phyloP scores from a whole-genome alignment of 2,329 filamentous ascomycete genomes.

The Calonectria pauciramosa region DNA sequence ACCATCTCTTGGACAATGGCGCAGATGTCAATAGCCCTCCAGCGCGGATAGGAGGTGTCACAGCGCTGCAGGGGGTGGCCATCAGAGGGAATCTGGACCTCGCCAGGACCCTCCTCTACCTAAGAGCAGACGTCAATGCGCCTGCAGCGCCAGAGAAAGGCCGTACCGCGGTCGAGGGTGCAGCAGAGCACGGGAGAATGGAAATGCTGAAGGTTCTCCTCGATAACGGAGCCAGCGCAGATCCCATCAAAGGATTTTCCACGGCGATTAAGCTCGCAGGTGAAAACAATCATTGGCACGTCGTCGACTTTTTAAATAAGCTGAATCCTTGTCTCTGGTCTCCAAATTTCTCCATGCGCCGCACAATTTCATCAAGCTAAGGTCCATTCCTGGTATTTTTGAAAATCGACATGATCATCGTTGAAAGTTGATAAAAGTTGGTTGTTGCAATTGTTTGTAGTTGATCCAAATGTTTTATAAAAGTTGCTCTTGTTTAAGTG shows the following conservation, averaged over 20 bases:
- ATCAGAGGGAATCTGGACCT: slow-evolving; percentile 10
- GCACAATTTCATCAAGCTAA: not conserved
- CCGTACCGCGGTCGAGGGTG: slow-evolving; percentile 15
- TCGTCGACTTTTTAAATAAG: not conserved
- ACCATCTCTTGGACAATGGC: not conserved
- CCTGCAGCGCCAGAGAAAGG: not conserved
- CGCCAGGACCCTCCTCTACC: not conserved
- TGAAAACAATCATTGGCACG: not conserved
- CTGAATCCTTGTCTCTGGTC: not conserved
- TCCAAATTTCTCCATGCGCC: not conserved
- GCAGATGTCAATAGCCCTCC: slow-evolving; percentile 14
- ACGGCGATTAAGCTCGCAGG: not conserved
- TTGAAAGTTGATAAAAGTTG: not conserved
- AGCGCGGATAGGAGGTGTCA: not conserved
- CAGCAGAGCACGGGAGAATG: slow-evolving; percentile 20
- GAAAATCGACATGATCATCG: not conserved
- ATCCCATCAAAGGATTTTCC: not conserved
- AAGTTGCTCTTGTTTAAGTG: too few species aligned
- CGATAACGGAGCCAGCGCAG: not conserved
- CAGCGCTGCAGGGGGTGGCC: slow-evolving; percentile 10
- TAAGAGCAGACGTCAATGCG: not conserved
- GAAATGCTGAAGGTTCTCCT: slow-evolving; percentile 20
- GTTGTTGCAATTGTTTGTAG: not conserved
- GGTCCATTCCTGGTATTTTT: not conserved
- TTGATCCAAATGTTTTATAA: too few species aligned